Percentiles rank a stretch among this genome's conserved stretches.
These are phyloP conservation scores for Septoria linicola DNA, from an alignment of 2,329 filamentous ascomycete genomes.

Conservation along the genomic window DNA sequence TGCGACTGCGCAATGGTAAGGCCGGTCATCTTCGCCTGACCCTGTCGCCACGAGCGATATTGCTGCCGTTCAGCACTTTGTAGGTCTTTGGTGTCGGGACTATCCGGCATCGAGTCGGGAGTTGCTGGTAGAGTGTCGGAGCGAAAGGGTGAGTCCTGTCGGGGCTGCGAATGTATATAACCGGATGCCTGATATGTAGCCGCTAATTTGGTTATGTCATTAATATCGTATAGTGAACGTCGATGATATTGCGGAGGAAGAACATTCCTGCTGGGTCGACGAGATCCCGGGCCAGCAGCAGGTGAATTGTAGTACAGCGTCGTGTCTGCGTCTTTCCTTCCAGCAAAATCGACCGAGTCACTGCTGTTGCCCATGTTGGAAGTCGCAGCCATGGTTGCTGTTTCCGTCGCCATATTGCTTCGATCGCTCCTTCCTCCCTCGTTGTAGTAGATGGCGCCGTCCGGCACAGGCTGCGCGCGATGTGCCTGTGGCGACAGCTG, in stretches of 20 bases:
- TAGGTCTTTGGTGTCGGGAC: constrained; percentile 21
- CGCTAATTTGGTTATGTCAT: constrained; percentile 25
- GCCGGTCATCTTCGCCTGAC: constrained; percentile 45
- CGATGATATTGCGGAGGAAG: constrained; percentile 33
- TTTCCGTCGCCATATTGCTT: constrained; percentile 20
- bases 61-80: constrained; percentile 45
- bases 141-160: constrained; percentile 20
- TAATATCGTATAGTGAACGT: constrained; percentile 35
- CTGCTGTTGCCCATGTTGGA: constrained; percentile 9
- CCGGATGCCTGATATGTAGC: constrained; percentile 16
- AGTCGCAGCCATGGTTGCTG: constrained; percentile 15
- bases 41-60: constrained; percentile 52
- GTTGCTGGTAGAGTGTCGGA: constrained; percentile 23
- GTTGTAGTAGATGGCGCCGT: constrained; percentile 10
- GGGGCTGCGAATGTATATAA: constrained; percentile 5
- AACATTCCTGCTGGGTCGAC: constrained; percentile 19
- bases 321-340: constrained; percentile 10
- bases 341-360: constrained; percentile 18
- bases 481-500: constrained; percentile 1
- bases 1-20: constrained; percentile 41
- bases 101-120: constrained; percentile 19
- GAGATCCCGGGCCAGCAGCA: constrained; percentile 3
- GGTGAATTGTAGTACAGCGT: constrained; percentile 12
- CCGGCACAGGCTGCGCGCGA: neutral
- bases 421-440: constrained; percentile 16